A percentile compares a stretch with the other conserved stretches of the same genome.
Conservation (phyloP, 805 yeast genomes). For the Candida lessepsii region DNA sequence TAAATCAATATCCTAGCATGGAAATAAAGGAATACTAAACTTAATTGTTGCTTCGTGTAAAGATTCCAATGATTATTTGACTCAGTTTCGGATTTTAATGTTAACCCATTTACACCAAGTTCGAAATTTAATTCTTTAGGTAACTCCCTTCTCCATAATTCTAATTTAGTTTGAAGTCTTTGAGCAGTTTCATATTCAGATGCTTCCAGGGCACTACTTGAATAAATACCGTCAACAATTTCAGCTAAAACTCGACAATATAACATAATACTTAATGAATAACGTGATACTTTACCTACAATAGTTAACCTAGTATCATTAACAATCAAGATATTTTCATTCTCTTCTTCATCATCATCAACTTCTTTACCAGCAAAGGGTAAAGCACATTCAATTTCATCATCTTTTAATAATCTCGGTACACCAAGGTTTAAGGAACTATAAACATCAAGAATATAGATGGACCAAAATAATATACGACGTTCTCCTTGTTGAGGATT, state of each 20-base stretch:
- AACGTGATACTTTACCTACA: slow-evolving; percentile 67
- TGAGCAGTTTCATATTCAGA: slow-evolving; percentile 29
- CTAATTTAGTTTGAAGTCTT: slow-evolving; percentile 62
- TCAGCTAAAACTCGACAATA: slow-evolving; percentile 72
- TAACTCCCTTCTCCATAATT: slow-evolving; percentile 73
- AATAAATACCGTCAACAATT: slow-evolving; percentile 68
- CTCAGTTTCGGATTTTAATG: slow-evolving; percentile 31
- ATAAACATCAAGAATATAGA: slow-evolving; percentile 73
- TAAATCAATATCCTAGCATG: slow-evolving; percentile 44
- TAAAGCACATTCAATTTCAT: slow-evolving; percentile 81
- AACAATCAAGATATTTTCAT: slow-evolving; percentile 56
- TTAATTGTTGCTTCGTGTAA: slow-evolving; percentile 46
- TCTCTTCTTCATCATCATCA: slow-evolving; percentile 41
- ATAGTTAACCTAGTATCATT: slow-evolving; percentile 58
- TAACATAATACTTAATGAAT: slow-evolving; percentile 64
- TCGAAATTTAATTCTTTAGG: slow-evolving; percentile 63
- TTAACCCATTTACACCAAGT: slow-evolving; percentile 56
- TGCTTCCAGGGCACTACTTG: slow-evolving; percentile 44
- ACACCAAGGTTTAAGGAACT: slow-evolving; percentile 76
- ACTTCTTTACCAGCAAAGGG: slow-evolving; percentile 58
- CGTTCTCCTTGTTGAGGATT: slow-evolving; percentile 78
- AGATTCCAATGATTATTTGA: slow-evolving; percentile 22
- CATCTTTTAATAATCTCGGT: slow-evolving; percentile 75
- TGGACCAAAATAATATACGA: slow-evolving; percentile 81
- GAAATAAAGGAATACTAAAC: slow-evolving; percentile 48